Percentiles rank a stretch among this genome's conserved stretches.
Conservation (phyloP, 768 basidiomycete genomes). For the Leccinum pellstonianum region DNA sequence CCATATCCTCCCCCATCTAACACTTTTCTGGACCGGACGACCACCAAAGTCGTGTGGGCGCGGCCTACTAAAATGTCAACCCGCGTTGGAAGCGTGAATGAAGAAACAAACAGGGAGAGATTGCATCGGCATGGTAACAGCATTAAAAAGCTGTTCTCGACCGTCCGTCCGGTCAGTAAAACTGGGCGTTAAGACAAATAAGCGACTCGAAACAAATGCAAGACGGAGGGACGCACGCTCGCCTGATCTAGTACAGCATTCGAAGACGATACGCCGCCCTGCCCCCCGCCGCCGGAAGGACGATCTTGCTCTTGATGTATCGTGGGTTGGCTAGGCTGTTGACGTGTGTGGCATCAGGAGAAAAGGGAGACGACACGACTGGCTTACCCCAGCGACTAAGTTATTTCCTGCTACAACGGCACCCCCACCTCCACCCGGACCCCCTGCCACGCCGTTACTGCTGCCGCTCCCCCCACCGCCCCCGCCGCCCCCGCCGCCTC, state of each 20-base stretch:
- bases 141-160: slow-evolving; percentile 3
- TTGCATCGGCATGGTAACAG: slow-evolving; percentile 6
- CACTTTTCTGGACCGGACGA: not conserved
- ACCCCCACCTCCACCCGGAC: not conserved
- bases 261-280: slow-evolving; percentile 20
- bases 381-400: slow-evolving; percentile 28
- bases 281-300: slow-evolving; percentile 18
- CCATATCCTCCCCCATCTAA: not conserved
- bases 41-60: not conserved
- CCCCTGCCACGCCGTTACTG: not conserved
- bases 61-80: not conserved
- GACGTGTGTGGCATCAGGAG: not conserved
- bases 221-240: not conserved
- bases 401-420: slow-evolving; percentile 13
- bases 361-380: not conserved
- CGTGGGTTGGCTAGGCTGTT: slow-evolving; percentile 25
- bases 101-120: not conserved
- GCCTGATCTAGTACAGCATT: slow-evolving; percentile 28
- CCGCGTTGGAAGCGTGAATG: not conserved
- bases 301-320: slow-evolving; percentile 29
- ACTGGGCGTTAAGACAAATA: slow-evolving; percentile 10
- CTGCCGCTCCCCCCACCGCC: not conserved
- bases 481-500: not conserved
- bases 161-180: slow-evolving; percentile 20
- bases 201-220: not conserved